A percentile compares a stretch with the other conserved stretches of the same genome.
These are phyloP conservation scores for Xylaria sp. DNA, from an alignment of 2,329 filamentous ascomycete species.

Conservation along the genomic window DNA sequence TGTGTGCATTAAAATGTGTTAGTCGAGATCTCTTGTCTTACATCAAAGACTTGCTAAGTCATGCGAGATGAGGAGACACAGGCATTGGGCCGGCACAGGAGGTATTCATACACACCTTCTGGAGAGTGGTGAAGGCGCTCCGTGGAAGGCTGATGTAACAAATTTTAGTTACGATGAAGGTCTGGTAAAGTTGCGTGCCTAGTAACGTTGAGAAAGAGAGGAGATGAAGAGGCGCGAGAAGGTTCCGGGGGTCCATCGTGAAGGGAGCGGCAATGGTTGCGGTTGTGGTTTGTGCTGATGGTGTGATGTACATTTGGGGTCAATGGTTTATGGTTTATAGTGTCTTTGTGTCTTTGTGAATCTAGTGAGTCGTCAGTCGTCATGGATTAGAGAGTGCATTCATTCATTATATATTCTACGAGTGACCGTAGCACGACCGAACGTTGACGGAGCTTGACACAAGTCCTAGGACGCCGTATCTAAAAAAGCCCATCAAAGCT, in stretches of 20 bases:
- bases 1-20: no score
- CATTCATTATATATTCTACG: conserved; percentile 21
- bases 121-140: conserved; percentile 51
- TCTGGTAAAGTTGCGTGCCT: conserved; percentile 54
- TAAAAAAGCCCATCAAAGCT: conserved; percentile 18
- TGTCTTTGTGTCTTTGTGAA: neutral
- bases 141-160: conserved; percentile 49
- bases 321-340: neutral
- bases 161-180: conserved; percentile 52
- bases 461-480: neutral
- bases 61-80: no score
- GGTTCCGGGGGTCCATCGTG: conserved; percentile 25
- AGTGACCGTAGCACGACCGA: conserved; percentile 6
- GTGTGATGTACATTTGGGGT: conserved; percentile 25
- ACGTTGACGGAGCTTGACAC: conserved; percentile 12
- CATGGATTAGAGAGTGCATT: neutral
- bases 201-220: conserved; percentile 54
- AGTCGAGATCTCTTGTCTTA: no score
- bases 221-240: conserved; percentile 51
- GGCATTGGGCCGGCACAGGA: no score
- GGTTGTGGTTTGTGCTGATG: conserved; percentile 12
- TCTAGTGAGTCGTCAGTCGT: neutral
- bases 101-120: conserved; percentile 42
- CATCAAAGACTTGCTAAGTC: no score
- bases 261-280: conserved; percentile 13